Evolutionary conservation across 2,329 filamentous ascomycete species (phyloP).

Genomic region (Furcasterigmium sp.): DNA sequence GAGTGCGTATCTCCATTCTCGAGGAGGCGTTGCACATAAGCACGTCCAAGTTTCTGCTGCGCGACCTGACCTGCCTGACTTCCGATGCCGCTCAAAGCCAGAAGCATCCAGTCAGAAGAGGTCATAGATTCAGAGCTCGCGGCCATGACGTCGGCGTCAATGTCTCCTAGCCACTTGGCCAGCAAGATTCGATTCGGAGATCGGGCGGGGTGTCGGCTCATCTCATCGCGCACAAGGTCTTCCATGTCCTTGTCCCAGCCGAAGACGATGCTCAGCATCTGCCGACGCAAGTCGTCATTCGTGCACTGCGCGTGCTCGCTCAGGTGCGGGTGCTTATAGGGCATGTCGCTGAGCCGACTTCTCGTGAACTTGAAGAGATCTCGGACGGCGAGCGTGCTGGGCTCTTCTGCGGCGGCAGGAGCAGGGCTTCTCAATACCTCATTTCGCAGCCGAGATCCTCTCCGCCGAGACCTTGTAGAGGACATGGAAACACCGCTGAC

Average conservation of each 20-base stretch:
- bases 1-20: slow-evolving; percentile 89
- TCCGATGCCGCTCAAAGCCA: slow-evolving; percentile 86
- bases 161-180: slow-evolving; percentile 87
- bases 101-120: slow-evolving; percentile 92
- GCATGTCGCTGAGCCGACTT: slow-evolving; percentile 73
- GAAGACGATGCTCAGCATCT: slow-evolving; percentile 93
- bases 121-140: slow-evolving; percentile 83
- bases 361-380: slow-evolving; percentile 87
- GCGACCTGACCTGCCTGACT: slow-evolving; percentile 52
- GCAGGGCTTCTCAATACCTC: slow-evolving; percentile 72
- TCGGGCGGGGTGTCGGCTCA: slow-evolving; percentile 65
- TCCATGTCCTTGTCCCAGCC: slow-evolving; percentile 87
- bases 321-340: slow-evolving; percentile 65
- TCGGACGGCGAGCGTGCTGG: slow-evolving; percentile 48
- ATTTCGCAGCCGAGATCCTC: slow-evolving; percentile 67
- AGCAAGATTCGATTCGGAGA: slow-evolving; percentile 78
- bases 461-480: slow-evolving; percentile 38
- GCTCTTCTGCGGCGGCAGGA: slow-evolving; percentile 43
- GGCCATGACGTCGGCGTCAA: slow-evolving; percentile 74
- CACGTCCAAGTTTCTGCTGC: slow-evolving; percentile 84
- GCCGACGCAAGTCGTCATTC: slow-evolving; percentile 74
- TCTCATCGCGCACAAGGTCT: slow-evolving; percentile 77
- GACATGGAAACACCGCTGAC: slow-evolving; percentile 43
- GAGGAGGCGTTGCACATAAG: slow-evolving; percentile 84
- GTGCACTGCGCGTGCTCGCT: slow-evolving; percentile 56